Base-by-base conservation (phyloP, 768 basidiomycete species). In the Tremella mesenterica region DNA sequence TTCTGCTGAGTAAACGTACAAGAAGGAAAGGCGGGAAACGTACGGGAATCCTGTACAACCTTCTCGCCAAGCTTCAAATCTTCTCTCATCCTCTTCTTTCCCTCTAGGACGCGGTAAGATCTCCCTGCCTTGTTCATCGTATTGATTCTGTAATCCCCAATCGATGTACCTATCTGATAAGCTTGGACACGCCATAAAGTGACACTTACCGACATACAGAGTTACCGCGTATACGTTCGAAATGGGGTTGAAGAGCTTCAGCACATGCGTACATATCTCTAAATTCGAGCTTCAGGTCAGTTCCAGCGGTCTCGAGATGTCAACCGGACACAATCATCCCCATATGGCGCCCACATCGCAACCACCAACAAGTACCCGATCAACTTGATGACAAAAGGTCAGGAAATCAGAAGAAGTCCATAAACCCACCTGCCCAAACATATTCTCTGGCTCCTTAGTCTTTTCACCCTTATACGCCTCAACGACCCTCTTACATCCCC, bases 1-100 rank as follows among this genome's bases (percentile, higher is more conserved):
- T 43, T 10, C 18, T 43, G 41, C 18, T 8, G 41, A 43, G 10
- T 36, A 25, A 43, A 8, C 18, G 41, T n/a, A n/a, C 41, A 20
- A 43, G 41, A 7, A 43, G 8, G 41, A n/a, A n/a, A 12, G 50
- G 28, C 36, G 48, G 3, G 30, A 43, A 16, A 68, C 72, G 63
- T 57, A 73, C 54, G 75, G 75, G 47, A 74, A 76, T 0, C 75
- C 75, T 1, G 75, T 76, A 27, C 58, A 14, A n/a, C 67, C 67
- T 31, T 65, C 61, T 52, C 50, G 50, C 73, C 71, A 73, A 27
- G 70, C 65, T 16, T 56, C 52, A 34, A 73, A 64, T 29, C 63
- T 34, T 41, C 64, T 59, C 55, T 72, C 70, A 18, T 69, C 63
- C 45, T 52, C 52, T 38, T 56, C 53, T 41, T 67, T 57, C 26